phyloP scores from a whole-genome alignment of 192 early-diverging fungal genomes.

The Coemansia sp. region DNA sequence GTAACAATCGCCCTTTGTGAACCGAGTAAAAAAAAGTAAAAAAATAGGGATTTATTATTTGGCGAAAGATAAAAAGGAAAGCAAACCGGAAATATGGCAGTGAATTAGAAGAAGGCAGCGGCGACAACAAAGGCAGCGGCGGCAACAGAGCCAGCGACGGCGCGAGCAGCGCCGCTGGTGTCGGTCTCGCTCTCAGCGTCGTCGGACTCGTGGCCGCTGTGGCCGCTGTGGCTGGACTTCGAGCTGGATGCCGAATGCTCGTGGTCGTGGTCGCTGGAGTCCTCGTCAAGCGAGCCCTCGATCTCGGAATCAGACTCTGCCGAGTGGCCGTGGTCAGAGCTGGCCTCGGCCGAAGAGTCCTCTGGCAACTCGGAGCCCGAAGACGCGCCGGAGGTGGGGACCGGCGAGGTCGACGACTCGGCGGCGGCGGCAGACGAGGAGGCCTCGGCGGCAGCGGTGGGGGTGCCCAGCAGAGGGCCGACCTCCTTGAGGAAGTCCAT shows the following conservation, averaged over 20 bases:
- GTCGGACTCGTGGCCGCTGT: too few species aligned
- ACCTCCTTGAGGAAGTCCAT: slow-evolving; percentile 27
- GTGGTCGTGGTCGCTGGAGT: too few species aligned
- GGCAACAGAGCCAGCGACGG: slow-evolving; percentile 16
- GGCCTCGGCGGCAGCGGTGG: slow-evolving; percentile 13
- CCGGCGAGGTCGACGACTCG: background rate
- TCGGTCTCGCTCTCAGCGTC: too few species aligned
- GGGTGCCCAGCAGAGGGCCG: slow-evolving; percentile 19
- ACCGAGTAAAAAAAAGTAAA: too few species aligned
- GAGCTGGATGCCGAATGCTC: background rate
- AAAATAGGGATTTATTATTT: too few species aligned
- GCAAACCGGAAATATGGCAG: too few species aligned
- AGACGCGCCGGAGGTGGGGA: background rate
- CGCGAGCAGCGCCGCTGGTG: slow-evolving; percentile 15
- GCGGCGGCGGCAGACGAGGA: too few species aligned
- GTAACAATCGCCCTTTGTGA: too few species aligned
- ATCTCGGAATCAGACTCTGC: background rate
- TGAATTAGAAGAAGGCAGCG: slow-evolving; percentile 44
- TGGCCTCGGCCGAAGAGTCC: slow-evolving; percentile 7
- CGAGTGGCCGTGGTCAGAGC: background rate
- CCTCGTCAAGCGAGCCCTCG: background rate
- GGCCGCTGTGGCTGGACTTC: background rate
- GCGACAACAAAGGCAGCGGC: slow-evolving; percentile 22
- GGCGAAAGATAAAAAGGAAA: too few species aligned
- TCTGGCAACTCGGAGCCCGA: background rate